Conservation (phyloP, 768 basidiomycete species). For the Tricholoma saponaceum region DNA sequence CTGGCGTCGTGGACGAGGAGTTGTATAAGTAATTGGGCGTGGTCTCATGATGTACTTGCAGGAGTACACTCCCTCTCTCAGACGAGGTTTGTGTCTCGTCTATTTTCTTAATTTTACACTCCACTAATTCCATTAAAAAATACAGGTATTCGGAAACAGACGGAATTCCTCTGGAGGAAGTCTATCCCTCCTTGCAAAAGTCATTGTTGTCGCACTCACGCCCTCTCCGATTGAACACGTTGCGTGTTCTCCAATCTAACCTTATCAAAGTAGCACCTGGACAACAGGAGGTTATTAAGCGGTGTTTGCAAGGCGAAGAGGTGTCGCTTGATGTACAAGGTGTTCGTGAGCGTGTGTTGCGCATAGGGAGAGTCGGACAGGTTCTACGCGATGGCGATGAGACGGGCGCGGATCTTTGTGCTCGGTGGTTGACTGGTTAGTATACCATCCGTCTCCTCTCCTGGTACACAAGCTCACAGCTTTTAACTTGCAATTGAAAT, state of each 20-base stretch:
- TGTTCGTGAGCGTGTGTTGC: conserved; percentile 78
- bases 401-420: conserved; percentile 57
- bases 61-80: conserved; percentile 48
- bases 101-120: not conserved
- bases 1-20: conserved; percentile 43
- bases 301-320: conserved; percentile 78
- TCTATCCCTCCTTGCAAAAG: conserved; percentile 49
- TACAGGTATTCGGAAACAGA: conserved; percentile 20
- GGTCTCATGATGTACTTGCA: conserved; percentile 51
- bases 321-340: conserved; percentile 74
- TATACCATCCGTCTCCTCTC: conserved; percentile 2
- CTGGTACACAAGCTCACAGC: not conserved
- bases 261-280: conserved; percentile 40
- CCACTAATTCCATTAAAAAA: not conserved
- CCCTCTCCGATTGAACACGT: conserved; percentile 53
- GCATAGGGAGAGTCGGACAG: conserved; percentile 68
- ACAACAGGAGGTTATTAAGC: conserved; percentile 51
- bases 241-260: conserved; percentile 59
- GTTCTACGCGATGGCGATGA: conserved; percentile 53
- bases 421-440: conserved; percentile 72
- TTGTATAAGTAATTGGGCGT: conserved; percentile 49
- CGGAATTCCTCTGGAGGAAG: conserved; percentile 37
- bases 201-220: conserved; percentile 74
- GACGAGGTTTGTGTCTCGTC: conserved; percentile 36
- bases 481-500: not conserved